A percentile compares a stretch with the other conserved stretches of the same genome.
phyloP scores from a whole-genome alignment of 306 rosid species.

The Lotus japonicus region DNA sequence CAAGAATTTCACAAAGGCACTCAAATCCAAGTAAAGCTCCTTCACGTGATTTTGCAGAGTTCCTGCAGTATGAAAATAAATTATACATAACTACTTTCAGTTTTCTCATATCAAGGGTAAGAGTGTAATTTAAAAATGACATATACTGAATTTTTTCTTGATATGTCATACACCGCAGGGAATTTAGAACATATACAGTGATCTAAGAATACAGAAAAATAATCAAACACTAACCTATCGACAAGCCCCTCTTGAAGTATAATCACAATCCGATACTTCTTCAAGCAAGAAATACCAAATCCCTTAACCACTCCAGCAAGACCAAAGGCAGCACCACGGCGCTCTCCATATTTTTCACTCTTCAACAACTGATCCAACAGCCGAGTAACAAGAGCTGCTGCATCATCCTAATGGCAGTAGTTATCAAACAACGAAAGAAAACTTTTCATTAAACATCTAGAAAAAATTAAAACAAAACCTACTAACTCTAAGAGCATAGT shows the following conservation, averaged over 20 bases:
- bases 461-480: neutral
- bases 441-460: conserved; percentile 7
- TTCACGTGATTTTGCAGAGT: conserved; percentile 87
- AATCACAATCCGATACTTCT: conserved; percentile 65
- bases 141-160: neutral
- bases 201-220: neutral
- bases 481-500: neutral
- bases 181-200: neutral
- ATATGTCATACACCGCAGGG: neutral
- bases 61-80: conserved; percentile 48
- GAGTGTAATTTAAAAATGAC: neutral
- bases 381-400: conserved; percentile 62
- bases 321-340: conserved; percentile 98
- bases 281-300: conserved; percentile 78
- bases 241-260: conserved; percentile 66
- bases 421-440: conserved; percentile 12
- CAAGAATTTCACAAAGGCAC: conserved; percentile 93
- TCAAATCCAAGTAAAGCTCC: conserved; percentile 96
- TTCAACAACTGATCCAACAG: conserved; percentile 85
- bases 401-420: conserved; percentile 61
- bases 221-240: conserved; percentile 56
- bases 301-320: conserved; percentile 96
- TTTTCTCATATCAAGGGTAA: neutral
- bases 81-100: neutral
- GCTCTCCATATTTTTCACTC: conserved; percentile 91